Percentiles rank a stretch among this genome's conserved stretches.
These are phyloP conservation scores for Wallemia ichthyophaga DNA, from an alignment of 1,284 basidiomycete species.

Conservation along the genomic window DNA sequence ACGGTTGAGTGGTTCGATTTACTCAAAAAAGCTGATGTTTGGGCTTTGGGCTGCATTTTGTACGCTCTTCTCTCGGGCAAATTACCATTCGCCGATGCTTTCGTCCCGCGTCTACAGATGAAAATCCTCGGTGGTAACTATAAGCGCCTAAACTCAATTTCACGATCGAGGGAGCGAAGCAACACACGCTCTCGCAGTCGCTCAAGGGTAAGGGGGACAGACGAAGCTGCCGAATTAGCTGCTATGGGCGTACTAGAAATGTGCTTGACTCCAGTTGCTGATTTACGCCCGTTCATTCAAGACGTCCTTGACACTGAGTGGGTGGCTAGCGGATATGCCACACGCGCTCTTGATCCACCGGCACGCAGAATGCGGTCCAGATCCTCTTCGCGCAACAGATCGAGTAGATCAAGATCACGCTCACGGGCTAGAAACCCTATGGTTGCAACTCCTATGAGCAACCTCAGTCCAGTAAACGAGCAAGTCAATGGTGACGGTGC, in stretches of 20 bases:
- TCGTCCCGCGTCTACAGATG: slow-evolving; percentile 62
- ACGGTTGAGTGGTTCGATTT: neutral
- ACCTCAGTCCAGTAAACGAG: neutral
- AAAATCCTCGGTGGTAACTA: slow-evolving; percentile 54
- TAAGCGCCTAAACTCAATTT: neutral
- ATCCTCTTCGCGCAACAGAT: neutral
- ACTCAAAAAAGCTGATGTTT: slow-evolving; percentile 29
- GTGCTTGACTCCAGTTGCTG: neutral
- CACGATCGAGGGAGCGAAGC: neutral
- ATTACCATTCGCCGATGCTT: slow-evolving; percentile 56
- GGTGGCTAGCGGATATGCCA: neutral
- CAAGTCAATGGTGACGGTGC: neutral
- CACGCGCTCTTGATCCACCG: neutral
- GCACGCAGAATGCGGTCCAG: neutral
- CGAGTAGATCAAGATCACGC: neutral
- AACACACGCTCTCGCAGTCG: neutral
- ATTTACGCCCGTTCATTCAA: neutral
- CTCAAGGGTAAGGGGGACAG: neutral
- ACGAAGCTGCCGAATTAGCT: neutral
- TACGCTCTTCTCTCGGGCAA: slow-evolving; percentile 48
- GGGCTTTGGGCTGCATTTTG: slow-evolving; percentile 68
- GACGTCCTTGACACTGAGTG: neutral
- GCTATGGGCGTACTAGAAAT: neutral
- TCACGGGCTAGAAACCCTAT: neutral
- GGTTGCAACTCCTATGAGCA: neutral